A percentile compares a stretch with the other conserved stretches of the same genome.
Evolutionary conservation across 768 basidiomycete species (phyloP).

Genomic region (Artomyces pyxidatus): DNA sequence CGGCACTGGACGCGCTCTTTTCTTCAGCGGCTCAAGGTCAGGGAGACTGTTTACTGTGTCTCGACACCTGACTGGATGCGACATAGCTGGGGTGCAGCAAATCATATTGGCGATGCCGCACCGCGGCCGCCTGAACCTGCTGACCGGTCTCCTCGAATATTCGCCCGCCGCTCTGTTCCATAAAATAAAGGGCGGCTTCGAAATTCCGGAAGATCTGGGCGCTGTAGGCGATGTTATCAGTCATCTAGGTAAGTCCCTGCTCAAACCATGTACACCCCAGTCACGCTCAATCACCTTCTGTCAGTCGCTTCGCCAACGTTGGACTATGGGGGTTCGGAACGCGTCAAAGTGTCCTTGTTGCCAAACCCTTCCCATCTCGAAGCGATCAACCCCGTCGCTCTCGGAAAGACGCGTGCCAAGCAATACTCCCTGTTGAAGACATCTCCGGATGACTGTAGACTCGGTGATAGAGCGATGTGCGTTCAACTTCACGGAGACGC

Average conservation of each 20-base stretch:
- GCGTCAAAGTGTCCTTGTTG: slow-evolving; percentile 66
- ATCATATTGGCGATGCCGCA: slow-evolving; percentile 84
- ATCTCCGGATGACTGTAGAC: slow-evolving; percentile 33
- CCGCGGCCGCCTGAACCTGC: slow-evolving; percentile 77
- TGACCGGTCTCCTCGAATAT: slow-evolving; percentile 68
- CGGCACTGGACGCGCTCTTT: slow-evolving; percentile 76
- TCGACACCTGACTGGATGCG: not conserved
- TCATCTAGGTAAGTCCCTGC: slow-evolving; percentile 53
- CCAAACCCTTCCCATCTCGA: slow-evolving; percentile 82
- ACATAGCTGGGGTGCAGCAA: slow-evolving; percentile 53
- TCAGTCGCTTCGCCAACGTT: slow-evolving; percentile 60
- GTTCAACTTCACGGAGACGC: slow-evolving; percentile 91
- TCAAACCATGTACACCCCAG: not conserved
- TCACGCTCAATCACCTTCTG: not conserved
- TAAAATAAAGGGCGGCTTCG: slow-evolving; percentile 78
- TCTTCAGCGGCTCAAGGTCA: slow-evolving; percentile 55
- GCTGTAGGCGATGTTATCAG: slow-evolving; percentile 83
- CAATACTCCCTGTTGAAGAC: slow-evolving; percentile 75
- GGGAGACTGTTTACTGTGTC: slow-evolving; percentile 4
- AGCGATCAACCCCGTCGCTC: slow-evolving; percentile 80
- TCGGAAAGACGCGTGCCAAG: slow-evolving; percentile 88
- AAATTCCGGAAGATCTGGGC: slow-evolving; percentile 56
- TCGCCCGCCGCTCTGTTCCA: slow-evolving; percentile 68
- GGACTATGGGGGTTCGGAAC: slow-evolving; percentile 40
- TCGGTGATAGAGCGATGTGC: slow-evolving; percentile 73